Conservation (phyloP, 495 filamentous ascomycete species). For the Trichoderma asperelloides region DNA sequence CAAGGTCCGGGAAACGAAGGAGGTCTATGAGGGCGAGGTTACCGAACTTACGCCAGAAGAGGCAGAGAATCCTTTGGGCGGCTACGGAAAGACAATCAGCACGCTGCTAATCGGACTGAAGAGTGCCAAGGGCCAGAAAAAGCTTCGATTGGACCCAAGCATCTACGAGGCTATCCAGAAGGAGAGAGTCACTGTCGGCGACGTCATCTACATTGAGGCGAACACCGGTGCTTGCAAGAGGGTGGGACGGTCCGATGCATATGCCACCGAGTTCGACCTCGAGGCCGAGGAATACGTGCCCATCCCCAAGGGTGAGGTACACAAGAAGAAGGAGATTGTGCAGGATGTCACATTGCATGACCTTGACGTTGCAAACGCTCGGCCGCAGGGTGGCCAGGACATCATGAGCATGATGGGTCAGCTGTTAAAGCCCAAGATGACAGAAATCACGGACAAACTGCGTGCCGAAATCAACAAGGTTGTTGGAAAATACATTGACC, state of each 20-base stretch:
- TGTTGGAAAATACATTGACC: conserved; percentile 94
- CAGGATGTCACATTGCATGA: conserved; percentile 97
- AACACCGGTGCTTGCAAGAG: conserved; percentile 96
- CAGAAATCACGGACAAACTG: conserved; percentile 95
- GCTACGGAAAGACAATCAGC: conserved; percentile 89
- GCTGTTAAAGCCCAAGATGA: conserved; percentile 97
- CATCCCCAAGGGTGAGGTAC: conserved; percentile 95
- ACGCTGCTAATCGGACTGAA: conserved; percentile 83
- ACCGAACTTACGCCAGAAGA: conserved; percentile 91
- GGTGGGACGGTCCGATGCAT: conserved; percentile 89
- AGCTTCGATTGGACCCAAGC: conserved; percentile 87
- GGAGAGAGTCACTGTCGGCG: conserved; percentile 88
- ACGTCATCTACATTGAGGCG: conserved; percentile 97
- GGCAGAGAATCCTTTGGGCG: conserved; percentile 94
- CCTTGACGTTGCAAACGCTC: conserved; percentile 88
- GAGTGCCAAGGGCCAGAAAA: conserved; percentile 90
- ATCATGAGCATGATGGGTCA: conserved; percentile 99
- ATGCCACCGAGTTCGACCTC: conserved; percentile 95
- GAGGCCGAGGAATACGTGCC: conserved; percentile 98
- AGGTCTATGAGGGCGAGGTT: conserved; percentile 97
- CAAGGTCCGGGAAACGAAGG: conserved; percentile 93
- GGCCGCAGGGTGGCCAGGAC: conserved; percentile 92
- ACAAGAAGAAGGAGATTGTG: conserved; percentile 99
- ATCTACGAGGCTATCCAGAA: conserved; percentile 99
- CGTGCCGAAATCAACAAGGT: conserved; percentile 96